These are phyloP conservation scores for Auricularia sp. DNA, from an alignment of 768 basidiomycete species.

Conservation along the genomic window DNA sequence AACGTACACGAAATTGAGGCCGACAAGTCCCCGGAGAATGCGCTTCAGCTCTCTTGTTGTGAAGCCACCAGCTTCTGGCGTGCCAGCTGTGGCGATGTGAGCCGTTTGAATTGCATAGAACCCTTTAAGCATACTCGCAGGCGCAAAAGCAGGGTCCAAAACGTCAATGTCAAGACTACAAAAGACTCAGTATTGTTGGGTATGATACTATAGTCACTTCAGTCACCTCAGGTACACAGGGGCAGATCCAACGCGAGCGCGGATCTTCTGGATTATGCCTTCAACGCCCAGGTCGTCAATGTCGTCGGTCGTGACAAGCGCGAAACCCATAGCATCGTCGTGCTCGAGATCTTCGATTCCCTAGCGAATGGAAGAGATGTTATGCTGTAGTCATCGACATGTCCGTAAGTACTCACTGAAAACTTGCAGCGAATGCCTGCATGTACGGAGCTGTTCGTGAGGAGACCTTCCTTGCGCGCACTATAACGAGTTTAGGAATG, in stretches of 20 bases:
- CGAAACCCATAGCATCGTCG: constrained; percentile 66
- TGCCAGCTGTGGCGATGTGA: constrained; percentile 44
- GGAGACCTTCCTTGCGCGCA: constrained; percentile 66
- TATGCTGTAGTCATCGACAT: neutral
- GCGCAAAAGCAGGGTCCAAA: constrained; percentile 71
- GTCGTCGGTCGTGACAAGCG: constrained; percentile 69
- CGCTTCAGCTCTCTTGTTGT: constrained; percentile 73
- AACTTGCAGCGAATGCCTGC: constrained; percentile 80
- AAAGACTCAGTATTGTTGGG: neutral
- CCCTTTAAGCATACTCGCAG: constrained; percentile 46
- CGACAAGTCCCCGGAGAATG: constrained; percentile 67
- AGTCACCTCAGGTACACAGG: constrained; percentile 65
- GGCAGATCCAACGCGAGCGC: constrained; percentile 55
- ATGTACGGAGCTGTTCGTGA: constrained; percentile 67
- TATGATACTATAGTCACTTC: neutral
- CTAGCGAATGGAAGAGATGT: constrained; percentile 22
- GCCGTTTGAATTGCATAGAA: neutral
- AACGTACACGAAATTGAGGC: constrained; percentile 69
- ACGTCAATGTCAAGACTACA: constrained; percentile 72
- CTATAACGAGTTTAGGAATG: neutral
- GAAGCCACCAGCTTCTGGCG: constrained; percentile 80
- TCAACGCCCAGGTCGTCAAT: constrained; percentile 70
- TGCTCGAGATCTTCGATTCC: constrained; percentile 52
- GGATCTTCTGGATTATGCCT: constrained; percentile 61
- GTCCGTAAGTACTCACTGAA: neutral